phyloP scores from a whole-genome alignment of 768 basidiomycete genomes.

The Boletus subcaerulescens region DNA sequence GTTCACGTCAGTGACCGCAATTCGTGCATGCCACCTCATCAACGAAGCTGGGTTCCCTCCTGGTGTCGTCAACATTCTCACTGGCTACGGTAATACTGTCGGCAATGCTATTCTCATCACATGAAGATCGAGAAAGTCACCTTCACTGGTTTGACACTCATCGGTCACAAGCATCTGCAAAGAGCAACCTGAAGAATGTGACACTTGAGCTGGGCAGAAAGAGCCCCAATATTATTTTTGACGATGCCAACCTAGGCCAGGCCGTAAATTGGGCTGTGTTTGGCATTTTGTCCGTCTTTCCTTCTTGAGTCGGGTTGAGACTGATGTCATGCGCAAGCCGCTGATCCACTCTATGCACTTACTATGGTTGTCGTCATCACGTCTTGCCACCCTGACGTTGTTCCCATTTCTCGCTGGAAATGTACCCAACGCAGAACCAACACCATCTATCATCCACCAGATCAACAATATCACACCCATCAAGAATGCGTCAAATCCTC shows the following conservation, averaged over 20 bases:
- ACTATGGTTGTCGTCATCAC: no score
- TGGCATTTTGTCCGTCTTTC: conserved; percentile 64
- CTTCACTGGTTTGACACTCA: conserved; percentile 82
- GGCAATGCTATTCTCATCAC: conserved; percentile 71
- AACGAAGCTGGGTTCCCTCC: no score
- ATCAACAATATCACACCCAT: no score
- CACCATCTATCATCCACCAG: no score
- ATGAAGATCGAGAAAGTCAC: conserved; percentile 68
- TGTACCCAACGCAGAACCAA: no score
- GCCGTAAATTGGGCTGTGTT: conserved; percentile 69
- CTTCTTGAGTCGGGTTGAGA: conserved; percentile 4
- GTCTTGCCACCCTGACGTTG: no score
- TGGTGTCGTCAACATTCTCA: no score
- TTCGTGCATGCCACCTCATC: no score
- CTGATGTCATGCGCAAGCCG: conserved; percentile 32
- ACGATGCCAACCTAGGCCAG: conserved; percentile 46
- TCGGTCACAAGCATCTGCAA: conserved; percentile 74
- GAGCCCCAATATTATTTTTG: conserved; percentile 47
- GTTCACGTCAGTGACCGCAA: no score
- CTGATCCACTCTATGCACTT: no score
- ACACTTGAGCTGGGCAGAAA: conserved; percentile 59
- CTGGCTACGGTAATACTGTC: conserved; percentile 69
- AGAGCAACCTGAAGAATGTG: conserved; percentile 78
- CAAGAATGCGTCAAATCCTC: conserved; percentile 15
- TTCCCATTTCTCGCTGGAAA: no score